Conservation (phyloP, 1,284 basidiomycete species). For the Pterulicium gracile region DNA sequence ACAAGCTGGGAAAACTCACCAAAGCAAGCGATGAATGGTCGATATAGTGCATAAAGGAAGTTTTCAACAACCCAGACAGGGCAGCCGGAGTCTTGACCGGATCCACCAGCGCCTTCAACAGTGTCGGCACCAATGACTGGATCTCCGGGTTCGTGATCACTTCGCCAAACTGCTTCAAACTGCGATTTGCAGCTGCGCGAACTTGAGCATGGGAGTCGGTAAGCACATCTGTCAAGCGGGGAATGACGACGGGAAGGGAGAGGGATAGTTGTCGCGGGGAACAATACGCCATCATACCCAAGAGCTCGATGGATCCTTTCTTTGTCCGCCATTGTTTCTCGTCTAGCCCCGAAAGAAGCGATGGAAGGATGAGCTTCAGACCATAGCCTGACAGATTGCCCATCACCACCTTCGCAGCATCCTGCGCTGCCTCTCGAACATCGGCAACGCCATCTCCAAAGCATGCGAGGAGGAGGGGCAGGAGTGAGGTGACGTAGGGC, state of each 20-base stretch:
- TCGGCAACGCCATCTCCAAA: conserved; percentile 90
- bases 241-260: conserved; percentile 94
- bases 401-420: conserved; percentile 94
- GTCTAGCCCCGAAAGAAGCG: conserved; percentile 83
- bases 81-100: conserved; percentile 88
- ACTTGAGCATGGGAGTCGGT: conserved; percentile 99
- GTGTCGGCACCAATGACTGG: conserved; percentile 81
- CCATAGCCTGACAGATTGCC: conserved; percentile 90
- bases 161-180: conserved; percentile 96
- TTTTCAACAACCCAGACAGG: conserved; percentile 77
- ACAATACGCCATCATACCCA: conserved; percentile 99
- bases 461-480: conserved; percentile 78
- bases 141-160: conserved; percentile 94
- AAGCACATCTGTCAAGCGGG: conserved; percentile 86
- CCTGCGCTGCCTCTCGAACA: conserved; percentile 91
- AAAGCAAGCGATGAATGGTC: conserved; percentile 97
- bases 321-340: conserved; percentile 99
- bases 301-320: conserved; percentile 94
- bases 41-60: conserved; percentile 97
- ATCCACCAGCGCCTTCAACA: conserved; percentile 95
- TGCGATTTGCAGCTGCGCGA: conserved; percentile 86
- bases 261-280: conserved; percentile 92
- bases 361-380: conserved; percentile 91
- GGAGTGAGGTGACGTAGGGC: conserved; percentile 83
- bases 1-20: conserved; percentile 31